Evolutionary conservation across 176 grass and related monocot genomes (phyloP), one percentile per base, ranked within the genome.

Genomic region (Oryza nivara): DNA sequence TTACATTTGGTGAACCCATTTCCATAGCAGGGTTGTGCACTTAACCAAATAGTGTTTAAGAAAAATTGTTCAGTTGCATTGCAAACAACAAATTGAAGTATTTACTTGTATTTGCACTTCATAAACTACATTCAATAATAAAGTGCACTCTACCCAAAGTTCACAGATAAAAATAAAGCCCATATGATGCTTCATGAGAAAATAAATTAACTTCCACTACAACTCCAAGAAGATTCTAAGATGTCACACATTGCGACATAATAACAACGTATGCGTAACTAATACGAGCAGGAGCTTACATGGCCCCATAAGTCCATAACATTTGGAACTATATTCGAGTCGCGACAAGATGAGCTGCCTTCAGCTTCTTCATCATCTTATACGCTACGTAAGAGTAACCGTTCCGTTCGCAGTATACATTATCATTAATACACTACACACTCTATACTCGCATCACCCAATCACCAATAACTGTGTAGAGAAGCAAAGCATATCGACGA

Each of bases 281-380:
- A 30, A 41, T 20, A 79, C 49, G 13, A 40, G n/a, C 12, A 11
- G 16, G 51, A 81, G 17, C 61, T 34, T 52, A 30, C 25, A 61
- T 20, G 43, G 51, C 26, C 78, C 19, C 26, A 9, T 44, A 44
- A 44, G 43, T 44, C 43, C 43, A 44, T 48, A 36, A 68, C 3
- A 11, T 67, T 68, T 68, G 35, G 56, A 78, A 68, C 67, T 67
- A 51, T 14, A 65, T 64, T 46, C 12, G 64, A 35, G 76, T 19
- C 9, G 0, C 41, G 17, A 79, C 80, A 87, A 86, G 44, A 51
- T 11, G 26, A 80, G 74, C 68, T 79, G 16, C 38, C 35, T 51
- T 79, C 47, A 49, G 34, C 67, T 72, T 74, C 60, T 38, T 10
- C 84, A 54, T 10, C 80, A 65, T 75, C 51, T 26, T 36, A 32